These are phyloP conservation scores for Morella rubra DNA, from an alignment of 306 rosid genomes.

Conservation along the genomic window DNA sequence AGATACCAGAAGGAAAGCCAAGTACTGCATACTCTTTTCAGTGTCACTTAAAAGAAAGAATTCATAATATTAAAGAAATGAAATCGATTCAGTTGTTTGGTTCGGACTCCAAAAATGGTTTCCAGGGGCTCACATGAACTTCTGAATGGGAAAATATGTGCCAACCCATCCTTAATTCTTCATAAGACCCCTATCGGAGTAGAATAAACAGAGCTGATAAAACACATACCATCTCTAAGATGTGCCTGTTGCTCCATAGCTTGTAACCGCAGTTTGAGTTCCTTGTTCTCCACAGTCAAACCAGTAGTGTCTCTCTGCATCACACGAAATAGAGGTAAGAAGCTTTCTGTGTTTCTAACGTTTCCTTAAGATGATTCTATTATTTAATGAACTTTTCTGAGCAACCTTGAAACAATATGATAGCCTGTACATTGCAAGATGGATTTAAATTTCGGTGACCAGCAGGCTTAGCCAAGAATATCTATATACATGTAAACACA, in stretches of 20 bases:
- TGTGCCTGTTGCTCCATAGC: constrained; percentile 89
- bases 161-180: background rate
- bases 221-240: constrained; percentile 78
- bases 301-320: constrained; percentile 89
- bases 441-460: background rate
- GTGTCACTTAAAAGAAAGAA: background rate
- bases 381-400: background rate
- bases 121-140: background rate
- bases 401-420: constrained; percentile 13
- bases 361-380: background rate
- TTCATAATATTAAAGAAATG: constrained; percentile 4
- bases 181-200: constrained; percentile 10
- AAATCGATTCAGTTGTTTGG: constrained; percentile 7
- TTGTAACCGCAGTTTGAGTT: constrained; percentile 81
- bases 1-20: background rate
- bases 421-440: background rate
- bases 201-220: constrained; percentile 13
- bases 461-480: background rate
- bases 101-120: background rate
- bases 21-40: background rate
- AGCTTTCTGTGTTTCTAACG: background rate
- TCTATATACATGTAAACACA: background rate
- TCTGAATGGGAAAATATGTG: background rate
- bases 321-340: constrained; percentile 29
- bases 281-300: constrained; percentile 72